phyloP scores from a whole-genome alignment of 2,329 filamentous ascomycete genomes.

The Arthroderma sp. region DNA sequence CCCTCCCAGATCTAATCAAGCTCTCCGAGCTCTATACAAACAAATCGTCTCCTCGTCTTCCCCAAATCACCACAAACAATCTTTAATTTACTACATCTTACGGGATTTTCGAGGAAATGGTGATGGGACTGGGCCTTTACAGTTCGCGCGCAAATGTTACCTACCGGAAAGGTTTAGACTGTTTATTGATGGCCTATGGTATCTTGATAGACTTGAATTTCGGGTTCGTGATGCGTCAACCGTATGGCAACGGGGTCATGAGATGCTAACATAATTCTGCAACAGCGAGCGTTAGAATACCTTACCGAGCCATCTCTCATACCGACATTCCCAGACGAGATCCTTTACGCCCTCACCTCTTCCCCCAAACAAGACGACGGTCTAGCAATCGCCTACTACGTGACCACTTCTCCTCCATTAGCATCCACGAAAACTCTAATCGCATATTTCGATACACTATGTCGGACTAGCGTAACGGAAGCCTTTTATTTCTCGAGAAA shows the following conservation, averaged over 20 bases:
- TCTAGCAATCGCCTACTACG: slow-evolving; percentile 64
- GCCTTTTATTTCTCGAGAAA: slow-evolving; percentile 60
- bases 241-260: no score
- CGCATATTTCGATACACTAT: slow-evolving; percentile 56
- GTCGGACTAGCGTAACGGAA: slow-evolving; percentile 53
- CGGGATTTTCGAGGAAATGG: slow-evolving; percentile 53
- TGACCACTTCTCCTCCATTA: slow-evolving; percentile 61
- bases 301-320: slow-evolving; percentile 68
- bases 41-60: slow-evolving; percentile 53
- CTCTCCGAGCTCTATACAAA: slow-evolving; percentile 56
- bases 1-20: slow-evolving; percentile 56
- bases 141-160: slow-evolving; percentile 50
- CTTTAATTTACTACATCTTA: slow-evolving; percentile 70
- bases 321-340: slow-evolving; percentile 72
- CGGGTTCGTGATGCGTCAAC: slow-evolving; percentile 30
- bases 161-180: slow-evolving; percentile 65
- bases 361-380: slow-evolving; percentile 46
- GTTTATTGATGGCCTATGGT: slow-evolving; percentile 72
- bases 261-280: neutral
- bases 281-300: slow-evolving; percentile 54
- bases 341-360: slow-evolving; percentile 55
- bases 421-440: slow-evolving; percentile 48
- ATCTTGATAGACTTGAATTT: slow-evolving; percentile 61
- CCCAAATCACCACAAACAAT: slow-evolving; percentile 64
- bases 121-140: slow-evolving; percentile 33